Conservation (phyloP, 306 rosid species). For the Clitoria ternatea region DNA sequence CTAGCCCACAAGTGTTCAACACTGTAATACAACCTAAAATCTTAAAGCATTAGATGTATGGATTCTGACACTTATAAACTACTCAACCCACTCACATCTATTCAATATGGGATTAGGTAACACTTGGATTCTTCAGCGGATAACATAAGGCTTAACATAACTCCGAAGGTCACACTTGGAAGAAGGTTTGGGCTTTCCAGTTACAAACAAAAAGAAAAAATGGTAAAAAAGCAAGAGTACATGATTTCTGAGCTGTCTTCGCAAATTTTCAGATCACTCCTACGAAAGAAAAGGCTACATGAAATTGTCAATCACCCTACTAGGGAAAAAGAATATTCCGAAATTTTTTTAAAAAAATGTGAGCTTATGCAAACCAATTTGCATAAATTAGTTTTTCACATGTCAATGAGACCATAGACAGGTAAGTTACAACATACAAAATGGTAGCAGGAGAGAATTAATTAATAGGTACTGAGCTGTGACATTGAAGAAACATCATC, state of each 20-base stretch:
- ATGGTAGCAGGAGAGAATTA: conserved; percentile 3
- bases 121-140: too few relatives aligned
- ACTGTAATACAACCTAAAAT: too few relatives aligned
- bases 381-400: conserved; percentile 17
- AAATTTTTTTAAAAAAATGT: background rate
- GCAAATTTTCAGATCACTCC: background rate
- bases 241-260: conserved; percentile 15
- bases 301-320: background rate
- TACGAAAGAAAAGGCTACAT: background rate
- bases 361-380: background rate
- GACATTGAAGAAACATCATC: conserved; percentile 28
- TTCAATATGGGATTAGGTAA: too few relatives aligned
- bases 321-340: background rate
- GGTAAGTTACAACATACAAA: background rate
- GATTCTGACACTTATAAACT: too few relatives aligned
- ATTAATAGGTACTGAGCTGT: conserved; percentile 14
- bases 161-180: too few relatives aligned
- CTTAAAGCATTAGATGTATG: too few relatives aligned
- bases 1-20: too few relatives aligned
- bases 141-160: too few relatives aligned
- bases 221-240: background rate
- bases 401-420: conserved; percentile 25
- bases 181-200: background rate
- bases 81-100: too few relatives aligned
- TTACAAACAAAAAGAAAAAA: background rate